These are phyloP conservation scores for Phytophthora tentaculata DNA, from an alignment of 352 stramenopile species.

Conservation along the genomic window DNA sequence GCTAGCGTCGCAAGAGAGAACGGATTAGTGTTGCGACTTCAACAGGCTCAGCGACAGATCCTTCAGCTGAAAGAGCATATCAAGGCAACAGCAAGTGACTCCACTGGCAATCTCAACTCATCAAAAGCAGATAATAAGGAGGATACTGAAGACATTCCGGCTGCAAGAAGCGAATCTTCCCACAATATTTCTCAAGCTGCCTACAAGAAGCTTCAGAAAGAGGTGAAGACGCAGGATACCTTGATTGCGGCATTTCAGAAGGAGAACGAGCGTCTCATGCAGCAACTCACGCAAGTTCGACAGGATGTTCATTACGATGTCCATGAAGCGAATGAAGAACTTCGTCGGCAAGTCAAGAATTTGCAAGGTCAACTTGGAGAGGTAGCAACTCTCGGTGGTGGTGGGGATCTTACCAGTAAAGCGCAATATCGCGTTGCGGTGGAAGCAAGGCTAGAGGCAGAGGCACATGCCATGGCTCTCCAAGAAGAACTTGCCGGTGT, in stretches of 20 bases:
- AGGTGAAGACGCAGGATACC: constrained; percentile 77
- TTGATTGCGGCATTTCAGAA: constrained; percentile 83
- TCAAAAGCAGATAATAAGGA: neutral
- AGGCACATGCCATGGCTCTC: constrained; percentile 56
- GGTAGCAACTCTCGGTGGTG: constrained; percentile 4
- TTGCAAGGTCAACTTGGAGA: constrained; percentile 43
- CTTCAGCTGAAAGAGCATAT: constrained; percentile 72
- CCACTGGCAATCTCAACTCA: neutral
- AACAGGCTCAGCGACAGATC: constrained; percentile 78
- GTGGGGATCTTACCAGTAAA: constrained; percentile 42
- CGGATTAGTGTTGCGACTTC: constrained; percentile 64
- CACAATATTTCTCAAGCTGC: constrained; percentile 12
- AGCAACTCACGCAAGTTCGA: constrained; percentile 70
- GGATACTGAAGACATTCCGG: neutral
- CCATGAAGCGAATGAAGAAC: constrained; percentile 76
- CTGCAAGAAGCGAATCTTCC: neutral
- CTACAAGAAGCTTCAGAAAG: constrained; percentile 51
- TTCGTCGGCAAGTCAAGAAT: constrained; percentile 54
- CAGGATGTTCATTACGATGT: constrained; percentile 71
- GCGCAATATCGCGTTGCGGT: constrained; percentile 59
- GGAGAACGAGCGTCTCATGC: constrained; percentile 87
- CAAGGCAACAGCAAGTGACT: constrained; percentile 30
- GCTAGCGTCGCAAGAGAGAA: constrained; percentile 60
- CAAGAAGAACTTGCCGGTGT: constrained; percentile 64
- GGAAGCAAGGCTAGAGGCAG: constrained; percentile 64